Conservation (phyloP, 208 protist genomes). For the Crithidia expoeki region DNA sequence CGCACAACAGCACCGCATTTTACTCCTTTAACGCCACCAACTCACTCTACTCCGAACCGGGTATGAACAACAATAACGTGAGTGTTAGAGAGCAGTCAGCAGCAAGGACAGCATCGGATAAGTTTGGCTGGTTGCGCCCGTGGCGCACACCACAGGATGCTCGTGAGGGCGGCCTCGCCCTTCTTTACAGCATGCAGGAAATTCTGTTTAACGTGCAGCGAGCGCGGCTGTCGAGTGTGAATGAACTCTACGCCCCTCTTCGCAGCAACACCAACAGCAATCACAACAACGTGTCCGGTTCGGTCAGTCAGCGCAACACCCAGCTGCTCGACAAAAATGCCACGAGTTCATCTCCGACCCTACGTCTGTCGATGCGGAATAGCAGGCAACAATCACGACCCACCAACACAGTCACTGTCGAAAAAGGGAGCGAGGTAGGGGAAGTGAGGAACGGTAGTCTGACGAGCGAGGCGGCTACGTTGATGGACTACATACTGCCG, state of each 20-base stretch:
- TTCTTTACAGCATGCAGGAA: slow-evolving; percentile 43
- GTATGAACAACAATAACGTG: not conserved
- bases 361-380: slow-evolving; percentile 21
- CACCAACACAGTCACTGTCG: not conserved
- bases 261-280: not conserved
- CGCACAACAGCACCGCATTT: not conserved
- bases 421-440: not conserved
- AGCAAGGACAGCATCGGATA: not conserved
- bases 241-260: slow-evolving; percentile 32
- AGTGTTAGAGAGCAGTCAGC: no score
- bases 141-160: slow-evolving; percentile 58
- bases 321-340: not conserved
- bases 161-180: slow-evolving; percentile 44
- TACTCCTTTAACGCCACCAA: slow-evolving; percentile 1
- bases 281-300: not conserved
- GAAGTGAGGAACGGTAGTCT: not conserved
- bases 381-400: not conserved
- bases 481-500: slow-evolving; percentile 24
- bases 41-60: not conserved
- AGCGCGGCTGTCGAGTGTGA: slow-evolving; percentile 35
- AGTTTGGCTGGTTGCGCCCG: slow-evolving; percentile 41
- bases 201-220: slow-evolving; percentile 39
- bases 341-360: not conserved
- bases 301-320: not conserved
- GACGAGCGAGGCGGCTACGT: slow-evolving; percentile 4